Conservation (phyloP, 73 alveolate genomes). For the Strombidium stylifer region DNA sequence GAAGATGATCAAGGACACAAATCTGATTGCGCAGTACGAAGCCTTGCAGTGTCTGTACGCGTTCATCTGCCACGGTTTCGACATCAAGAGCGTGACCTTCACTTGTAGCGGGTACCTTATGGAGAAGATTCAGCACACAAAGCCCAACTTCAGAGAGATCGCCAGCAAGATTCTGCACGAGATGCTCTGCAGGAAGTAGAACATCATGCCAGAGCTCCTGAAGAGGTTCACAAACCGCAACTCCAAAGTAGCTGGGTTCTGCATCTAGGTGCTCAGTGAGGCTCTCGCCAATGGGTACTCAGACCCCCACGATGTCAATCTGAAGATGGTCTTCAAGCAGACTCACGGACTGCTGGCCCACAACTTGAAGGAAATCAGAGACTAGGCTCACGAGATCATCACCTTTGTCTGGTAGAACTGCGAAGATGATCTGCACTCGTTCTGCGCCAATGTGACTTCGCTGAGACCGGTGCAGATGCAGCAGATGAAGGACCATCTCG, state of each 20-base stretch:
- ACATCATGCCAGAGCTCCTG: conserved; percentile 31
- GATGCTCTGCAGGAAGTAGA: conserved; percentile 20
- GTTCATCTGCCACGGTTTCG: conserved; percentile 18
- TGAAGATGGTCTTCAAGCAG: conserved; percentile 13
- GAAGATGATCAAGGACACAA: conserved; percentile 45
- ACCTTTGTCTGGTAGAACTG: conserved; percentile 16
- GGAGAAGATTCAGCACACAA: conserved; percentile 38
- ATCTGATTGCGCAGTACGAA: conserved; percentile 50
- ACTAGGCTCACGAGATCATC: conserved; percentile 1
- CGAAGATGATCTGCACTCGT: conserved; percentile 33
- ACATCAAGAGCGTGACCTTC: conserved; percentile 13
- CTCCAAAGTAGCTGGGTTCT: conserved; percentile 25
- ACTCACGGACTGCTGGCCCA: conserved; percentile 10
- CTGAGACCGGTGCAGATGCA: conserved; percentile 46
- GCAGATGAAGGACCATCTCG: conserved; percentile 25
- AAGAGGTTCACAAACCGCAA: conserved; percentile 40
- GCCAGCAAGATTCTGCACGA: conserved; percentile 8
- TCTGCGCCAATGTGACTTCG: conserved; percentile 19
- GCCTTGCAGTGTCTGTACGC: conserved; percentile 26
- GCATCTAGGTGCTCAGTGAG: conserved; percentile 1
- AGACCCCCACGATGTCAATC: neutral
- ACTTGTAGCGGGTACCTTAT: conserved; percentile 17
- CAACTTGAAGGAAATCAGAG: conserved; percentile 32
- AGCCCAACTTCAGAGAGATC: conserved; percentile 37
- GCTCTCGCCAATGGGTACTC: neutral